phyloP scores from a whole-genome alignment of 768 basidiomycete genomes.

The Pholiota microspora region DNA sequence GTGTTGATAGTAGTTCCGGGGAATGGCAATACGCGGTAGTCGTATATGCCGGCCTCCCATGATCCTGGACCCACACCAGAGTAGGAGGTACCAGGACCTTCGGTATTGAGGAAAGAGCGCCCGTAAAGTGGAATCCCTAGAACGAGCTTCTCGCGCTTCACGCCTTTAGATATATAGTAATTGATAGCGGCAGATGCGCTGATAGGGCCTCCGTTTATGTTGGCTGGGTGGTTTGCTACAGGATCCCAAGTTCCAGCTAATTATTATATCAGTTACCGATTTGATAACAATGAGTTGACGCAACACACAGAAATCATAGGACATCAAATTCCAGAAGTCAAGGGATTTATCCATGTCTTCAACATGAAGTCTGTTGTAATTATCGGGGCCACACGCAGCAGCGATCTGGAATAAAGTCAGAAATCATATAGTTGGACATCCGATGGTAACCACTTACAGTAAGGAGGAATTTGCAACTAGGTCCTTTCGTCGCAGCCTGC shows the following conservation, averaged over 20 bases:
- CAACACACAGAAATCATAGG: slow-evolving; percentile 74
- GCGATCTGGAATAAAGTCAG: slow-evolving; percentile 73
- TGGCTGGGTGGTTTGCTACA: slow-evolving; percentile 82
- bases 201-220: slow-evolving; percentile 66
- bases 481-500: slow-evolving; percentile 58
- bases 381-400: slow-evolving; percentile 87
- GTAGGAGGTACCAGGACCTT: slow-evolving; percentile 79
- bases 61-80: slow-evolving; percentile 82
- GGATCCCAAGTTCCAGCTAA: slow-evolving; percentile 77
- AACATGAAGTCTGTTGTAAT: slow-evolving; percentile 78
- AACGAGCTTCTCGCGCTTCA: slow-evolving; percentile 77
- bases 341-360: slow-evolving; percentile 85
- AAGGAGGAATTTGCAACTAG: slow-evolving; percentile 64
- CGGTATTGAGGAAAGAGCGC: slow-evolving; percentile 82
- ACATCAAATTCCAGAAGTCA: slow-evolving; percentile 98
- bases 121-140: slow-evolving; percentile 94
- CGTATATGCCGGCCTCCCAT: slow-evolving; percentile 92
- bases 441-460: slow-evolving; percentile 49
- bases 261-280: slow-evolving; percentile 1
- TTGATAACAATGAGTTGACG: background rate
- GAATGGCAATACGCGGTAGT: slow-evolving; percentile 87
- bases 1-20: slow-evolving; percentile 63
- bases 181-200: slow-evolving; percentile 63
- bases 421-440: background rate
- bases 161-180: slow-evolving; percentile 71